Base-by-base conservation (phyloP, 108 stramenopile species). In the Fragilaria crotonensis region DNA sequence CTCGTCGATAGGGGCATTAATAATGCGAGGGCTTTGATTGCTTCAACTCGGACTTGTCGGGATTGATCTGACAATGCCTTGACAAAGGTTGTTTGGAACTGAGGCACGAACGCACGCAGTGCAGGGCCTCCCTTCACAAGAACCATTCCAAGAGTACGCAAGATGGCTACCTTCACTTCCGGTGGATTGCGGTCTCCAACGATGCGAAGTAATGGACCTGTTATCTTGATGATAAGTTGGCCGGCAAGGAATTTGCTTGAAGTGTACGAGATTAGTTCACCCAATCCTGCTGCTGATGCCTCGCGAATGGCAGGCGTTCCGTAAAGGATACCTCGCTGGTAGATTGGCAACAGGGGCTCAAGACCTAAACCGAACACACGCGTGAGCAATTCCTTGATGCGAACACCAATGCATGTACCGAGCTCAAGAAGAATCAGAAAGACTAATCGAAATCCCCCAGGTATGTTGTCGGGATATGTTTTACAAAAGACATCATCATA, bases 51-150 rank as follows among this genome's bases (percentile, higher is more conserved):
- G n/a, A 95, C 94, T 54, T 80, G 77, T n/a, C 90, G 82, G 4
- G 79, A 84, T 17, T 88, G 87, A 73, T 97, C 97, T 29, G 90
- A 86, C 5, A 99, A 78, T n/a, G 95, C 89, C 68, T 99, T 99
- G 21, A 97, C 88, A 61, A 99, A 98, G 4, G 98, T 99, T 14
- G 98, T 98, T 59, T 99, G 98, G 45, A 99, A 96, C 66, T 99
- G 98, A 11, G 98, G 98, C 22, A 96, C 96, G 54, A 99, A 98
- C 4, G 97, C 95, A 64, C 95, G 86, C 21, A 99, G 72, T 23
- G 89, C 83, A 4, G 84, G 76, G 33, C 96, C 96, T 28, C 95
- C 98, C 59, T 95, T 96, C 33, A 77, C 77, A 30, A 98, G 70
- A 41, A 98, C 91, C 22, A 95, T 72, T 11, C 88, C 88, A 21